These are phyloP conservation scores for Leccinum griseonigrum DNA, from an alignment of 1,284 basidiomycete species.

Conservation along the genomic window DNA sequence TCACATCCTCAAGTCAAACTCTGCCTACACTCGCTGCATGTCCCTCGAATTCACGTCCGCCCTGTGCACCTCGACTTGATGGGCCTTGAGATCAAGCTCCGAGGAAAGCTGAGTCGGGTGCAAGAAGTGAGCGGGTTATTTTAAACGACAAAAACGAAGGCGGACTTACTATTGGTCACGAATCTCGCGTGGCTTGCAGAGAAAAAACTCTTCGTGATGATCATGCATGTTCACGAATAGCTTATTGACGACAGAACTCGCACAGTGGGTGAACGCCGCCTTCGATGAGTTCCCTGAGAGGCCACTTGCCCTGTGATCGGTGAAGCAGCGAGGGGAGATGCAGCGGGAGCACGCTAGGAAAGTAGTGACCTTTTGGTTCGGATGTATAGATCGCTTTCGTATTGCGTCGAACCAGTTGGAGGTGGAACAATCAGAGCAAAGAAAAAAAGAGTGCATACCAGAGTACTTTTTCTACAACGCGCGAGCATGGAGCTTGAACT, in stretches of 20 bases:
- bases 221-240: conserved; percentile 94
- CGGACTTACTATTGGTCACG: conserved; percentile 80
- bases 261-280: conserved; percentile 82
- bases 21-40: conserved; percentile 74
- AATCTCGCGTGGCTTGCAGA: conserved; percentile 83
- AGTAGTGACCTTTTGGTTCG: conserved; percentile 87
- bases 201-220: conserved; percentile 93
- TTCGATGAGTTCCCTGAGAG: conserved; percentile 55
- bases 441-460: conserved; percentile 49
- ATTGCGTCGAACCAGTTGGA: background rate
- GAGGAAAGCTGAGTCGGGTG: conserved; percentile 61
- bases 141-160: background rate
- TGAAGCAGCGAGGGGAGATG: conserved; percentile 79
- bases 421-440: too few relatives aligned
- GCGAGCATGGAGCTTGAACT: conserved; percentile 79
- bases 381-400: conserved; percentile 80
- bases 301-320: conserved; percentile 41
- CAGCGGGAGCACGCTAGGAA: conserved; percentile 61
- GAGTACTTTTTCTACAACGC: conserved; percentile 76
- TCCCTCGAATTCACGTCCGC: conserved; percentile 77
- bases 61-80: conserved; percentile 87
- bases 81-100: conserved; percentile 87
- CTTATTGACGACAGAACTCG: conserved; percentile 89
- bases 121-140: background rate
- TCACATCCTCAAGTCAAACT: conserved; percentile 75